Base-by-base conservation (phyloP, 352 stramenopile species). In the Pythium oligandrum region DNA sequence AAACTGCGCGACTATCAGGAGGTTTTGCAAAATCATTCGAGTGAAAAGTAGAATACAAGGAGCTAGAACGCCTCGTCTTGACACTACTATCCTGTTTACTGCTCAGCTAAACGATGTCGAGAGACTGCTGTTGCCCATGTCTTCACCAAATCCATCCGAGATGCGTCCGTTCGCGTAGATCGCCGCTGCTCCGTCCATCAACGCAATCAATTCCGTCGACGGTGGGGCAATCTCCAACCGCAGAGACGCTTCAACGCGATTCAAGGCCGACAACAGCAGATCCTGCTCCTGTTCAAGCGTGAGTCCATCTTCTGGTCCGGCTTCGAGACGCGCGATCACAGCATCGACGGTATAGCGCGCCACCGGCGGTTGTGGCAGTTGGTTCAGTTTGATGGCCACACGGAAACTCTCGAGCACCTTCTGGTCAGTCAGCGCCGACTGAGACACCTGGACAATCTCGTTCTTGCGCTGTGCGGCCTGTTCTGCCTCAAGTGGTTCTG, bases 381-480 rank as follows among this genome's bases (percentile, higher is more conserved):
- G 55, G 32, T 87, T 57, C 37, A 76, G 73, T 26, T 64, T 69
- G 26, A 89, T 61, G 32, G 71, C 64, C 26, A 59, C 40, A n/a
- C 66, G 57, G 48, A 88, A 86, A 44, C 83, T 69, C 10, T 86
- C 66, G 0, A 59, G 64, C 38, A 88, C 43, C 44, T 83, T 79
- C 36, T 82, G 47, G 40, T 88, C 79, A 51, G 62, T 73, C 32
- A 86, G 55, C 45, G 81, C 50, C 12, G 53, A 69, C 36, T 86
- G 68, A 1, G 70, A 70, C 4, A 68, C 76, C 34, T 56, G 69
- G 46, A 86, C 70, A 53, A 90, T 90, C 63, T 90, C 77, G 53
- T 86, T 83, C 57, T 86, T 87, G 53, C 78, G 77, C 54, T 90
- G 80, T 52, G 75, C 74, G 48, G 77, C 80, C 51, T 90, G 80